Percentiles rank a stretch among this genome's conserved stretches.
Evolutionary conservation across 768 basidiomycete species (phyloP).

Genomic region (Saitozyma podzolica): DNA sequence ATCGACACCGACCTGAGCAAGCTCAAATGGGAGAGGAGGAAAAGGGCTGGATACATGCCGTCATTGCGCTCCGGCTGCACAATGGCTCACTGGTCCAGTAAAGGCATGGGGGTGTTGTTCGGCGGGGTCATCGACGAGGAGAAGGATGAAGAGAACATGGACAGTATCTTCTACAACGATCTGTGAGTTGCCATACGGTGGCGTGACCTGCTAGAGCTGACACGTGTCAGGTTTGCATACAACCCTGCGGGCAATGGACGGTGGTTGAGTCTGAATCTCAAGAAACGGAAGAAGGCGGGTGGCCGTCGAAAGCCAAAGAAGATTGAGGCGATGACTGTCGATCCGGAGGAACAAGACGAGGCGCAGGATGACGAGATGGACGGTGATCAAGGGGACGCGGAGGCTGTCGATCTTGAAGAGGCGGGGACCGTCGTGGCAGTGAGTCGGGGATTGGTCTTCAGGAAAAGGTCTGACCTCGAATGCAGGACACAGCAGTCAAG

Average conservation of each 20-base stretch:
- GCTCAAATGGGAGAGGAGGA: slow-evolving; percentile 83
- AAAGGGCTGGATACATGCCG: slow-evolving; percentile 72
- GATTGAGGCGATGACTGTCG: neutral
- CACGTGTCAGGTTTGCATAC: slow-evolving; percentile 67
- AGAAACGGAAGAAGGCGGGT: slow-evolving; percentile 61
- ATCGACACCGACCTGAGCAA: slow-evolving; percentile 57
- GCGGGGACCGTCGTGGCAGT: slow-evolving; percentile 1
- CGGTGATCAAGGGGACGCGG: slow-evolving; percentile 52
- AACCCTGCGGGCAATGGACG: slow-evolving; percentile 70
- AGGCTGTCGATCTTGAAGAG: slow-evolving; percentile 46
- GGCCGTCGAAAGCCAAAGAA: slow-evolving; percentile 58
- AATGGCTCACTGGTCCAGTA: slow-evolving; percentile 75
- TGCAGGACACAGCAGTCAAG: neutral
- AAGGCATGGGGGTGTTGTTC: slow-evolving; percentile 73
- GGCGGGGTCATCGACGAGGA: slow-evolving; percentile 90
- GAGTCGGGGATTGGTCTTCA: too few species aligned
- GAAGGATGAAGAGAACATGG: slow-evolving; percentile 74
- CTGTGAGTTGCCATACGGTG: slow-evolving; percentile 56
- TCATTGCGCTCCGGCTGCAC: slow-evolving; percentile 75
- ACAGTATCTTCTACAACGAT: slow-evolving; percentile 85
- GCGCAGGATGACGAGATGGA: slow-evolving; percentile 46
- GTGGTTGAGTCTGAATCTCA: slow-evolving; percentile 76
- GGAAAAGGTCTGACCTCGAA: too few species aligned
- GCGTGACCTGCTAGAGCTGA: neutral
- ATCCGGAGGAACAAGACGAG: slow-evolving; percentile 21